These are phyloP conservation scores for Paraphoma chrysanthemicola DNA, from an alignment of 2,329 filamentous ascomycete genomes.

Conservation along the genomic window DNA sequence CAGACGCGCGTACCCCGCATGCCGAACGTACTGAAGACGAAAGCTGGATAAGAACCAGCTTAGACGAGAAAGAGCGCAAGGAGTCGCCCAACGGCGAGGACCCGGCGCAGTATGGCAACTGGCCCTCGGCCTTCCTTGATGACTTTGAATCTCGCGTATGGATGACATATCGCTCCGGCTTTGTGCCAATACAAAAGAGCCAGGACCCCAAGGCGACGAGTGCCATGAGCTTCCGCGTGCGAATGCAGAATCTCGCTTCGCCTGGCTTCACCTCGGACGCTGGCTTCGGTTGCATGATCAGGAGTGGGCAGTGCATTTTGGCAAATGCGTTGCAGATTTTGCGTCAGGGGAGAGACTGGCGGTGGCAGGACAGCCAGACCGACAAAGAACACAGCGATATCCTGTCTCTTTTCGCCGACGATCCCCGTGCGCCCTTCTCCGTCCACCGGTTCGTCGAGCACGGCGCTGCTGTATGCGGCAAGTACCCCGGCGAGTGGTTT, in stretches of 20 bases:
- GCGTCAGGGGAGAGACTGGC: constrained; percentile 85
- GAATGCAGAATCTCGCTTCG: constrained; percentile 82
- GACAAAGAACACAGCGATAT: constrained; percentile 70
- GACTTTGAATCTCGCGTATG: constrained; percentile 94
- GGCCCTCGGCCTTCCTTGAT: constrained; percentile 85
- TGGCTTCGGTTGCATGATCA: constrained; percentile 99
- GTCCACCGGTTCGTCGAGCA: constrained; percentile 94
- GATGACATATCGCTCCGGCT: constrained; percentile 95
- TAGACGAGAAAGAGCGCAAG: constrained; percentile 74
- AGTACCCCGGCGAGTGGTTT: constrained; percentile 98
- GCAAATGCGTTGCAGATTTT: constrained; percentile 82
- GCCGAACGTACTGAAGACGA: constrained; percentile 43
- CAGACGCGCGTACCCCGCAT: constrained; percentile 30
- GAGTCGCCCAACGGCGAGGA: constrained; percentile 44
- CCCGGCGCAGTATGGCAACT: constrained; percentile 61
- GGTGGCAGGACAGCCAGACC: constrained; percentile 62
- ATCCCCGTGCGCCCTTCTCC: constrained; percentile 85
- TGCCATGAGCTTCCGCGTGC: constrained; percentile 81
- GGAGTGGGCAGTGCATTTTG: constrained; percentile 90
- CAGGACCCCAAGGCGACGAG: constrained; percentile 73
- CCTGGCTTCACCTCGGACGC: constrained; percentile 89
- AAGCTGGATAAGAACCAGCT: constrained; percentile 71
- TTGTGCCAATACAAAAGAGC: constrained; percentile 81
- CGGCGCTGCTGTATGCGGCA: constrained; percentile 85
- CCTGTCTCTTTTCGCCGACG: constrained; percentile 84